Evolutionary conservation across 148 eudicot species (phyloP).

Genomic region (Camellia lanceoleosa): DNA sequence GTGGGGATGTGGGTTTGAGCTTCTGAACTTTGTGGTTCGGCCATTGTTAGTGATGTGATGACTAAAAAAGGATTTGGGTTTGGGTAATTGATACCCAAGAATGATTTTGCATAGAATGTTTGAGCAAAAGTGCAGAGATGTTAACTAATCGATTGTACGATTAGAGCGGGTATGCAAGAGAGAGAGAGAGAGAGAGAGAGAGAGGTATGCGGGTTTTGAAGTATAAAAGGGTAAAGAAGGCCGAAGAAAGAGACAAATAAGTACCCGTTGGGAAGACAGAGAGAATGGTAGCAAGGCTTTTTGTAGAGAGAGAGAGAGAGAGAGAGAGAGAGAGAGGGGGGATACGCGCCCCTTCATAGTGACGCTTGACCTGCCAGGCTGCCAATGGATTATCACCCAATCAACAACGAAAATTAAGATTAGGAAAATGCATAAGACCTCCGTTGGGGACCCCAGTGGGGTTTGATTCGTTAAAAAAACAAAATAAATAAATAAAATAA

Average conservation of each 20-base stretch:
- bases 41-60: not conserved
- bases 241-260: not conserved
- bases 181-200: not conserved
- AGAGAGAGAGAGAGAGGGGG: not conserved
- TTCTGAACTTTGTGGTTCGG: constrained; percentile 6
- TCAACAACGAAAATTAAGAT: too few relatives aligned
- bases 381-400: too few relatives aligned
- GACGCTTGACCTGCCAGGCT: constrained; percentile 13
- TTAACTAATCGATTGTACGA: not conserved
- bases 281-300: not conserved
- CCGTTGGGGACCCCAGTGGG: too few relatives aligned
- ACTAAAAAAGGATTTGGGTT: not conserved
- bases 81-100: not conserved
- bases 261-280: constrained; percentile 1
- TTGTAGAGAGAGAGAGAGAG: not conserved
- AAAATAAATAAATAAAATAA: too few relatives aligned
- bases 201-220: not conserved
- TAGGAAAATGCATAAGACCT: too few relatives aligned
- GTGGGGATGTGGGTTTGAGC: not conserved
- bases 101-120: not conserved
- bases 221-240: not conserved
- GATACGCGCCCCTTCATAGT: constrained; percentile 9
- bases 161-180: not conserved
- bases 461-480: too few relatives aligned
- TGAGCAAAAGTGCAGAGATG: too few relatives aligned